These are phyloP conservation scores for Sporobolomyces roseus DNA, from an alignment of 768 basidiomycete genomes.

Conservation along the genomic window DNA sequence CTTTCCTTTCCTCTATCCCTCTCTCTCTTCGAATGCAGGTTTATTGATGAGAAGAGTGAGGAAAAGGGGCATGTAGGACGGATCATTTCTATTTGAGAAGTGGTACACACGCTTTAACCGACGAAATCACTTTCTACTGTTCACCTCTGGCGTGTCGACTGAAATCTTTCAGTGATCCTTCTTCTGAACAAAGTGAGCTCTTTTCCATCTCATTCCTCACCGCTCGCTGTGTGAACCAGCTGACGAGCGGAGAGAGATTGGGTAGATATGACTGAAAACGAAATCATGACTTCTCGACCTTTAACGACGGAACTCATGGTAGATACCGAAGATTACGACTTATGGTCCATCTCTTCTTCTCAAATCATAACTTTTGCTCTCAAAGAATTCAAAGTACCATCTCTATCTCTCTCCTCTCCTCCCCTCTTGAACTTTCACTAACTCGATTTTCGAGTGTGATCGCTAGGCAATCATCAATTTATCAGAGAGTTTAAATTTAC, in stretches of 20 bases:
- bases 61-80: too few relatives aligned
- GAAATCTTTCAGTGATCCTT: slow-evolving; percentile 25
- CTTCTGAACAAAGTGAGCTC: background rate
- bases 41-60: background rate
- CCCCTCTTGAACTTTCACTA: background rate
- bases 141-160: slow-evolving; percentile 3
- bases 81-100: slow-evolving; percentile 35
- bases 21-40: background rate
- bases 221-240: too few relatives aligned
- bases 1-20: background rate
- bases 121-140: slow-evolving; percentile 41
- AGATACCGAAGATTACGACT: slow-evolving; percentile 32
- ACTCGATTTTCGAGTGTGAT: too few relatives aligned
- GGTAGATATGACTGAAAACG: slow-evolving; percentile 6
- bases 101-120: slow-evolving; percentile 3
- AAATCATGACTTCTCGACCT: slow-evolving; percentile 10
- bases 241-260: background rate
- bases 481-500: slow-evolving; percentile 15
- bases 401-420: background rate
- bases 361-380: slow-evolving; percentile 20
- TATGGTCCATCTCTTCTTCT: background rate
- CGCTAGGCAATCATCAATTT: slow-evolving; percentile 35
- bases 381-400: slow-evolving; percentile 34
- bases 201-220: background rate
- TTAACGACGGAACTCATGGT: slow-evolving; percentile 32